These are phyloP conservation scores for Globisporangium megalacanthum DNA, from an alignment of 352 stramenopile species.

Conservation along the genomic window DNA sequence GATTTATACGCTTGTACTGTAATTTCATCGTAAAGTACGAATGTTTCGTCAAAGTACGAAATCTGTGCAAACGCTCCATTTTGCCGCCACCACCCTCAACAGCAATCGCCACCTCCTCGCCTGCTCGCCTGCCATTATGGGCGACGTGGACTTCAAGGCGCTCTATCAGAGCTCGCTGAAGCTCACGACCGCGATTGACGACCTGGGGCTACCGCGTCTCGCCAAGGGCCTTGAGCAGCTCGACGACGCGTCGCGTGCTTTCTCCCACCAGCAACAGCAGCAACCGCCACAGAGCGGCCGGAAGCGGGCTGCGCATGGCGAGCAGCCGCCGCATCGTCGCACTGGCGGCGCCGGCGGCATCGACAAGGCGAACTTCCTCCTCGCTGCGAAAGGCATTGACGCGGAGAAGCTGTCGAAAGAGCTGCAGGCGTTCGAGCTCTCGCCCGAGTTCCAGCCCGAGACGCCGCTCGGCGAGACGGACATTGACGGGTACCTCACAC, in stretches of 20 bases:
- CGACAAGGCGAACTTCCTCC: slow-evolving; percentile 81
- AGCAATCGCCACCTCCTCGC: too few relatives aligned
- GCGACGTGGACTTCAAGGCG: slow-evolving; percentile 76
- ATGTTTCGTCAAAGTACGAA: too few relatives aligned
- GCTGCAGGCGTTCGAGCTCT: slow-evolving; percentile 72
- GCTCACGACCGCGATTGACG: slow-evolving; percentile 72
- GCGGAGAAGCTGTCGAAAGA: slow-evolving; percentile 84
- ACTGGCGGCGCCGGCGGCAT: slow-evolving; percentile 17
- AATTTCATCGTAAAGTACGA: too few relatives aligned
- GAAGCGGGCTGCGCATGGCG: slow-evolving; percentile 34
- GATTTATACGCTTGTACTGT: too few relatives aligned
- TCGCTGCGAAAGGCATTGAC: slow-evolving; percentile 82
- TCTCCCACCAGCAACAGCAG: slow-evolving; percentile 37
- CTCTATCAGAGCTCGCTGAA: slow-evolving; percentile 86
- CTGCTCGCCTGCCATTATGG: not conserved
- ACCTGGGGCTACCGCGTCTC: slow-evolving; percentile 67
- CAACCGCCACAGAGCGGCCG: slow-evolving; percentile 23
- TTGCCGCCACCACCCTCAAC: too few relatives aligned
- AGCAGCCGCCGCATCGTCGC: slow-evolving; percentile 2
- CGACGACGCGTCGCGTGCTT: slow-evolving; percentile 54
- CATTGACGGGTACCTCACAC: slow-evolving; percentile 82
- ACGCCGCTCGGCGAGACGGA: slow-evolving; percentile 82
- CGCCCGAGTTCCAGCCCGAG: slow-evolving; percentile 69
- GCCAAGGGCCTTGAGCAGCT: slow-evolving; percentile 81
- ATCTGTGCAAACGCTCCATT: too few relatives aligned